phyloP scores from a whole-genome alignment of 495 filamentous ascomycete genomes.

The Stereocaulon alpinum region DNA sequence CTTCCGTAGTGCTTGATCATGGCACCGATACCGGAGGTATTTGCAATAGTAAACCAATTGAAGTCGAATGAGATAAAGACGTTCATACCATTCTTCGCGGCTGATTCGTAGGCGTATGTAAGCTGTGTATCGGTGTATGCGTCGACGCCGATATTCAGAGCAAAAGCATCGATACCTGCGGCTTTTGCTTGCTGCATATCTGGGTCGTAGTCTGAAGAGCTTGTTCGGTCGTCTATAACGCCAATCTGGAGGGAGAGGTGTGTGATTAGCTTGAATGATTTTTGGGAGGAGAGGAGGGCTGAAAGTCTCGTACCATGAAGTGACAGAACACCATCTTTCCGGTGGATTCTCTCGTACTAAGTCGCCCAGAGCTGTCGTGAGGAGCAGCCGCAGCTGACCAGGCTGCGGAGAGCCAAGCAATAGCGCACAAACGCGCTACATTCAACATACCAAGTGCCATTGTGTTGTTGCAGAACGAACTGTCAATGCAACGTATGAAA shows the following conservation, averaged over 20 bases:
- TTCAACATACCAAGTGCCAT: not conserved
- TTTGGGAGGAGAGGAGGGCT: not conserved
- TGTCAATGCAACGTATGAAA: not conserved
- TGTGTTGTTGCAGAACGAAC: not conserved
- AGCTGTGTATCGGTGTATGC: constrained; percentile 44
- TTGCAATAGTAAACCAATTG: constrained; percentile 38
- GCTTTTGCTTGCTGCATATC: constrained; percentile 52
- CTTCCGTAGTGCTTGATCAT: constrained; percentile 49
- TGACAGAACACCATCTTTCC: constrained; percentile 45
- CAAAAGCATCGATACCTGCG: constrained; percentile 63
- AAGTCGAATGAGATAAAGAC: constrained; percentile 66
- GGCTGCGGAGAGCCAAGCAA: not conserved
- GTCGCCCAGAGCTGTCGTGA: not conserved
- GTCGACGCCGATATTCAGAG: constrained; percentile 53
- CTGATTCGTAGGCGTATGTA: constrained; percentile 45
- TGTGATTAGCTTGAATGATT: not conserved
- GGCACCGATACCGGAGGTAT: constrained; percentile 37
- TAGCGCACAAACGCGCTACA: not conserved
- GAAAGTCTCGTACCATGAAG: constrained; percentile 41
- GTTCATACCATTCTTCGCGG: constrained; percentile 47
- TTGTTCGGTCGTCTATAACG: constrained; percentile 10
- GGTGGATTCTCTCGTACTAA: constrained; percentile 18
- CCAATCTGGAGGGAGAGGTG: constrained; percentile 4
- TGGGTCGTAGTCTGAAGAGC: constrained; percentile 39
- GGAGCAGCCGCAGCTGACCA: not conserved